phyloP scores from a whole-genome alignment of 2,329 filamentous ascomycete species.

The Emmonsia crescens region DNA sequence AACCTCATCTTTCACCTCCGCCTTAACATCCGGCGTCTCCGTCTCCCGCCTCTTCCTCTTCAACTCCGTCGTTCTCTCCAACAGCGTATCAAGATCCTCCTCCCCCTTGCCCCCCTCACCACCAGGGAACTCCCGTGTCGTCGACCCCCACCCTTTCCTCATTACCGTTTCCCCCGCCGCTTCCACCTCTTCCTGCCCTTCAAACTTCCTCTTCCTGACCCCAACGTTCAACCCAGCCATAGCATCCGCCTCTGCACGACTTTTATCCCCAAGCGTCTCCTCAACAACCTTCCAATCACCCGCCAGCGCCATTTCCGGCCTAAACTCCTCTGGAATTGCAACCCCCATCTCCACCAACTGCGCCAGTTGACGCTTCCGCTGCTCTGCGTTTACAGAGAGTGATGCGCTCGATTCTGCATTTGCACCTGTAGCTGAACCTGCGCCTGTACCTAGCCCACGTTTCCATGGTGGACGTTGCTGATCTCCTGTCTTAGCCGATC shows the following conservation, averaged over 20 bases:
- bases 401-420: conserved; percentile 27
- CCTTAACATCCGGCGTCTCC: conserved; percentile 7
- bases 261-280: conserved; percentile 26
- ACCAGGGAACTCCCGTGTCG: conserved; percentile 31
- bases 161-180: conserved; percentile 23
- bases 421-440: background rate
- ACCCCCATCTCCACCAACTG: conserved; percentile 84
- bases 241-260: conserved; percentile 28
- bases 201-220: conserved; percentile 36
- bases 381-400: conserved; percentile 45
- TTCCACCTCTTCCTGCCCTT: conserved; percentile 34
- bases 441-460: conserved; percentile 10
- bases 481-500: conserved; percentile 13
- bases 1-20: conserved; percentile 6
- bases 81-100: conserved; percentile 33
- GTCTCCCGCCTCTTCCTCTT: conserved; percentile 23
- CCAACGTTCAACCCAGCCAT: conserved; percentile 35
- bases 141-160: conserved; percentile 36
- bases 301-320: conserved; percentile 72
- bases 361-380: conserved; percentile 72
- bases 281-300: conserved; percentile 75
- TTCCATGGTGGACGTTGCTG: conserved; percentile 19
- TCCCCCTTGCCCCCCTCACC: conserved; percentile 24
- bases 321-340: conserved; percentile 65
- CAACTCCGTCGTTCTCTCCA: conserved; percentile 30